A percentile compares a stretch with the other conserved stretches of the same genome.
phyloP scores from a whole-genome alignment of 2,329 filamentous ascomycete species.

The Cladosporium sp. region DNA sequence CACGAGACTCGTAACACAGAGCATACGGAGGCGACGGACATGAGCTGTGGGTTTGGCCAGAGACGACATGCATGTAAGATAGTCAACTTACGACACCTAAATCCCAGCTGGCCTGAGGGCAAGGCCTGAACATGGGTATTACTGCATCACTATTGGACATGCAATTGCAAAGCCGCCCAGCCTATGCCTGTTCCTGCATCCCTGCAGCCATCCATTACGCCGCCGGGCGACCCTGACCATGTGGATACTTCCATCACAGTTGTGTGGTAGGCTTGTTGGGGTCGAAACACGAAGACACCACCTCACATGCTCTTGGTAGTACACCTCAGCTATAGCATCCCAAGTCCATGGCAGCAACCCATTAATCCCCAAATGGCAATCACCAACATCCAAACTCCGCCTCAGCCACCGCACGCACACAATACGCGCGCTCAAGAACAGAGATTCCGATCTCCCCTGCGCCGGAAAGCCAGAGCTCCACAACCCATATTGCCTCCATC shows the following conservation, averaged over 20 bases:
- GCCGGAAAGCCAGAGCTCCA: background rate
- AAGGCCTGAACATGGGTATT: slow-evolving; percentile 1
- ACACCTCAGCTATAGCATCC: background rate
- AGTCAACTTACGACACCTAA: background rate
- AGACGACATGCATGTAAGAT: background rate
- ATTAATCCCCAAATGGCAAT: background rate
- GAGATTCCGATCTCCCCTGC: slow-evolving; percentile 16
- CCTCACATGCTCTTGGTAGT: background rate
- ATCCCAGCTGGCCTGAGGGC: background rate
- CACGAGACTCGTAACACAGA: background rate
- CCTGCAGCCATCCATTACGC: slow-evolving; percentile 13
- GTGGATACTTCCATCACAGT: background rate
- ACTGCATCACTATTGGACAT: background rate
- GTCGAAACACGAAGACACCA: slow-evolving; percentile 4
- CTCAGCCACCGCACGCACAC: slow-evolving; percentile 6
- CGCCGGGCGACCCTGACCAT: background rate
- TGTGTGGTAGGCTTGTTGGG: background rate
- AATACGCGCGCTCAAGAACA: background rate
- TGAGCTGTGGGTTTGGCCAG: background rate
- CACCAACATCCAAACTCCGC: background rate
- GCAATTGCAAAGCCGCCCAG: background rate
- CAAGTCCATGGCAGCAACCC: background rate
- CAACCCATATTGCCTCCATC: background rate
- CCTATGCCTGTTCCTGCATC: slow-evolving; percentile 7
- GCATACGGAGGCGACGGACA: background rate